Evolutionary conservation across 345 rosid genomes (phyloP).

Genomic region (Acer yangbiense): DNA sequence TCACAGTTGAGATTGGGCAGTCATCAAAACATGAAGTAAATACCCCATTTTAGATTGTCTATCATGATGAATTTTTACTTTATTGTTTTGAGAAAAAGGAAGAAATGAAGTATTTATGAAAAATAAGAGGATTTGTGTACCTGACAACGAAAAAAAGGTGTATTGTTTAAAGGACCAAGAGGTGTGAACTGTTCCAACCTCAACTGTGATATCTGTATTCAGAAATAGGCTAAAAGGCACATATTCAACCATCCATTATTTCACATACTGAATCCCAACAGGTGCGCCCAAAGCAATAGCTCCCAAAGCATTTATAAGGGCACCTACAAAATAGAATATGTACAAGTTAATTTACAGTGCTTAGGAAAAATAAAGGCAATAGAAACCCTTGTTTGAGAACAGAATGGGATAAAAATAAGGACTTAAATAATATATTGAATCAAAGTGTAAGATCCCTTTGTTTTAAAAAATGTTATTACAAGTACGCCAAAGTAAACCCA

Average conservation of each 20-base stretch:
- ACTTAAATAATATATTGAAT: neutral
- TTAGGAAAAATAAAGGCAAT: neutral
- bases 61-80: neutral
- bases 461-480: neutral
- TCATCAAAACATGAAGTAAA: constrained; percentile 2
- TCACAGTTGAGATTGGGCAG: constrained; percentile 33
- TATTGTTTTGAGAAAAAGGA: neutral
- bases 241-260: constrained; percentile 10
- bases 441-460: neutral
- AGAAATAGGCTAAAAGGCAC: constrained; percentile 15
- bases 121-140: neutral
- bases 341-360: neutral
- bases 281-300: constrained; percentile 88
- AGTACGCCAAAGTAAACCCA: neutral
- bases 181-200: constrained; percentile 18
- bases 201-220: constrained; percentile 25
- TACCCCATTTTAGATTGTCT: neutral
- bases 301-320: constrained; percentile 70
- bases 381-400: neutral
- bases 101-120: neutral
- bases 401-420: neutral
- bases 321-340: constrained; percentile 47
- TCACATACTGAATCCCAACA: constrained; percentile 67
- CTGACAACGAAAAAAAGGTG: constrained; percentile 3
- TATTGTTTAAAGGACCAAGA: constrained; percentile 13